Conservation (phyloP, 768 basidiomycete genomes). For the Chalciporus pseudorubinellus region DNA sequence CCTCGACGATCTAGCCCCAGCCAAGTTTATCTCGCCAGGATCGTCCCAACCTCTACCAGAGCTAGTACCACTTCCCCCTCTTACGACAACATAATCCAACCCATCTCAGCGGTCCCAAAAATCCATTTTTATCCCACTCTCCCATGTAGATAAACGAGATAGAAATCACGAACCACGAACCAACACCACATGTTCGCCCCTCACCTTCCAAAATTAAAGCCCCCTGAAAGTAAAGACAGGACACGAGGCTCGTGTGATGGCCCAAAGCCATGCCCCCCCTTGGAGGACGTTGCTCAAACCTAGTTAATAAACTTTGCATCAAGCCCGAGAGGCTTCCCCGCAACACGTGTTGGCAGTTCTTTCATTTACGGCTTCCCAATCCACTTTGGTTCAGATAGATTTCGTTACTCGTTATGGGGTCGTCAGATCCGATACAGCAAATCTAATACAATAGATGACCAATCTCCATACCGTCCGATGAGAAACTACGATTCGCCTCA, state of each 20-base stretch:
- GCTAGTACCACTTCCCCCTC: no score
- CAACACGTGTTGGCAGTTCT: conserved; percentile 16
- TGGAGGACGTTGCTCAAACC: conserved; percentile 5
- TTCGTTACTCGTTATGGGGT: background rate
- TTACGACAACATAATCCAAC: background rate
- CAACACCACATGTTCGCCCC: no score
- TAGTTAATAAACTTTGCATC: conserved; percentile 14
- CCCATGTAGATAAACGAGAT: conserved; percentile 9
- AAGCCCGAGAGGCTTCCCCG: conserved; percentile 19
- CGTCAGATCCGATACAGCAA: no score
- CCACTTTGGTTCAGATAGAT: conserved; percentile 2
- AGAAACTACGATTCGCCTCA: no score
- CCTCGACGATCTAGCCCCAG: conserved; percentile 13
- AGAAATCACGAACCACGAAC: no score
- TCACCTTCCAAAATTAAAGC: conserved; percentile 3
- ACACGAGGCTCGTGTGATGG: conserved; percentile 20
- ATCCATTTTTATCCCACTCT: conserved; percentile 10
- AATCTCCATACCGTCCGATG: no score
- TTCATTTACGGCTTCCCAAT: conserved; percentile 22
- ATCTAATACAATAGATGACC: no score
- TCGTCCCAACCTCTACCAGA: conserved; percentile 4
- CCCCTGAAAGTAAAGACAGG: conserved; percentile 9
- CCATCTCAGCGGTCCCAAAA: background rate
- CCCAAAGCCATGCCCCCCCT: no score
- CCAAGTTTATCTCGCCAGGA: conserved; percentile 7